Percentiles rank a stretch among this genome's conserved stretches.
Evolutionary conservation across 768 basidiomycete species (phyloP).

Genomic region (Mycena maculata): DNA sequence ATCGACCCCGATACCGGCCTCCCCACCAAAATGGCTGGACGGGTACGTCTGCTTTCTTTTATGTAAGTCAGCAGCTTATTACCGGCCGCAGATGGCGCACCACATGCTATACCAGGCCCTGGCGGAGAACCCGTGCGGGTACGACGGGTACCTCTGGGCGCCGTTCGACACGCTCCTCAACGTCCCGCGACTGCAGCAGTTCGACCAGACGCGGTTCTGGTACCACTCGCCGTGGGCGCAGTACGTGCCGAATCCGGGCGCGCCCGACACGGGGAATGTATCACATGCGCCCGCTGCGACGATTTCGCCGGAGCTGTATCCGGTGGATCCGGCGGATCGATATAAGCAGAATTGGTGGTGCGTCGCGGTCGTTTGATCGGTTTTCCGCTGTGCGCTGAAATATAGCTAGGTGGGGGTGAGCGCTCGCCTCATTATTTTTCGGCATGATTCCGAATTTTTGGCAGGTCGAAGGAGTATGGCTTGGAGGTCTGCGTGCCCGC

Average conservation of each 20-base stretch:
- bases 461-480: constrained; percentile 4
- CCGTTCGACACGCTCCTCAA: constrained; percentile 21
- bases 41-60: neutral
- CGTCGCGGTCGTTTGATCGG: too few species aligned
- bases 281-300: constrained; percentile 2
- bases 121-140: constrained; percentile 10
- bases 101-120: constrained; percentile 16
- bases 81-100: constrained; percentile 14
- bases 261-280: too few species aligned
- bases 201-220: constrained; percentile 9
- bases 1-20: too few species aligned
- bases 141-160: constrained; percentile 17
- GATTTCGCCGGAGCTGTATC: constrained; percentile 2
- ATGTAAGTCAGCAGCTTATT: too few species aligned
- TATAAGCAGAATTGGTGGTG: constrained; percentile 5
- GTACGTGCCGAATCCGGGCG: constrained; percentile 1
- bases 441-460: neutral
- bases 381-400: too few species aligned
- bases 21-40: neutral
- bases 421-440: neutral
- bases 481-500: constrained; percentile 1
- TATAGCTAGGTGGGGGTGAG: neutral
- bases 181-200: constrained; percentile 13
- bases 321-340: neutral
- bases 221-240: constrained; percentile 14